phyloP scores from a whole-genome alignment of 176 grass and related monocot genomes.

The Hyparrhenia diplandra region DNA sequence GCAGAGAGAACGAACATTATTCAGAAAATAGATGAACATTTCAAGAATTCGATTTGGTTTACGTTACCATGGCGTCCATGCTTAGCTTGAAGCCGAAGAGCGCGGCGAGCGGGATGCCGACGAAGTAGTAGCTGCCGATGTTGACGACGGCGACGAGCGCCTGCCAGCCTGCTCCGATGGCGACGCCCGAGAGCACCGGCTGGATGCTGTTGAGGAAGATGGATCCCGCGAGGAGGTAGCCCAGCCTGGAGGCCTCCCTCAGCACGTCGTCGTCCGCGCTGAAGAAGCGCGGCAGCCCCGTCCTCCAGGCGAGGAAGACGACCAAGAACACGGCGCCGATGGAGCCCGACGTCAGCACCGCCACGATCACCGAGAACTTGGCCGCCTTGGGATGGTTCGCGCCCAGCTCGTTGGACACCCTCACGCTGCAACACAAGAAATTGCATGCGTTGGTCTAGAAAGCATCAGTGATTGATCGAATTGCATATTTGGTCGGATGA shows the following conservation, averaged over 20 bases:
- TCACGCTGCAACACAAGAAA: constrained; percentile 39
- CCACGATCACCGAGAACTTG: constrained; percentile 67
- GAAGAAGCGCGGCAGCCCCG: constrained; percentile 56
- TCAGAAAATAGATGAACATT: not conserved
- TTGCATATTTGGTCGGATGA: too few relatives aligned
- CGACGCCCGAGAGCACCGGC: constrained; percentile 86
- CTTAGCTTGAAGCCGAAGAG: constrained; percentile 77
- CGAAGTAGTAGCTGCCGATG: constrained; percentile 75
- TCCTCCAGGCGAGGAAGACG: constrained; percentile 55
- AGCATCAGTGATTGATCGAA: too few relatives aligned
- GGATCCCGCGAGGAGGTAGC: constrained; percentile 61
- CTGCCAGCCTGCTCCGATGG: constrained; percentile 94
- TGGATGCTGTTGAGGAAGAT: constrained; percentile 96
- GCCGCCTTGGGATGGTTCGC: constrained; percentile 64
- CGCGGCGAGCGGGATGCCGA: constrained; percentile 70
- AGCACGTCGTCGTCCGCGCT: constrained; percentile 51
- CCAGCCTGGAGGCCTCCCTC: constrained; percentile 53
- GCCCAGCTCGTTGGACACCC: constrained; percentile 93
- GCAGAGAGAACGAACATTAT: not conserved
- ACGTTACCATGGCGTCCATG: constrained; percentile 46
- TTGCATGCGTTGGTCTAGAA: too few relatives aligned
- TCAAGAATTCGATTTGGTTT: too few relatives aligned
- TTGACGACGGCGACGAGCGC: constrained; percentile 71
- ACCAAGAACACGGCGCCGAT: constrained; percentile 56
- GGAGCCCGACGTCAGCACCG: constrained; percentile 57